Base-by-base conservation (phyloP, 805 yeast species). In the Candida khao-thaluensis region DNA sequence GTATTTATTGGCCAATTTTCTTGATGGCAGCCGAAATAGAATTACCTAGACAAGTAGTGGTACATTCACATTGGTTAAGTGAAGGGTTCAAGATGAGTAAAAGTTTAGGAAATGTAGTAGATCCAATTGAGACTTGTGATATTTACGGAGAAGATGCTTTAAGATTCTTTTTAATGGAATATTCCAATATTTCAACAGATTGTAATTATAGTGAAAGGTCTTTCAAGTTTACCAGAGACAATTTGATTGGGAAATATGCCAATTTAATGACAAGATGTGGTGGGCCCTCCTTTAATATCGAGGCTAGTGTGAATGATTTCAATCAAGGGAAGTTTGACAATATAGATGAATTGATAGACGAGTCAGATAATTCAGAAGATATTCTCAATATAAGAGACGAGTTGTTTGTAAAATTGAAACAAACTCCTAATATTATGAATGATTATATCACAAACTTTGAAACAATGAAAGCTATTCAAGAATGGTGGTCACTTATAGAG, bases 11-110 rank as follows among this genome's bases (percentile, higher is more conserved):
- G 99, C 98, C 98, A 0, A 80, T 87, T 1, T 82, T 93, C 42
- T 65, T 93, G 41, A 64, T 90, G 74, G 96, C 96, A 0, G 93
- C 95, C 0, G 83, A 73, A 0, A 54, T 85, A 1, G 76, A 75
- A 4, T 53, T 83, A 5, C 98, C 98, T 0, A 64, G 72, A 29
- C 82, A 80, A 42, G 76, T 93, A 3, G 72, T 89, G 5, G 95
- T 93, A 2, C 99, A 93, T 65, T 82, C 95, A 5, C 99, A 93
- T 59, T 93, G 98, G 98, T 68, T 90, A 16, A 76, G 84, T 59
- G 83, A 81, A 23, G 98, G 98, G 0, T 67, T 79, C 30, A 93
- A 93, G 56, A 93, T 93, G 99, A 85, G 95, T 36, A 93, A 93
- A 53, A 82, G 95, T 41, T 64, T 81, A 39, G 96, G 97, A 0